These are phyloP conservation scores for Termitomyces sp. DNA, from an alignment of 768 basidiomycete genomes.

Conservation along the genomic window DNA sequence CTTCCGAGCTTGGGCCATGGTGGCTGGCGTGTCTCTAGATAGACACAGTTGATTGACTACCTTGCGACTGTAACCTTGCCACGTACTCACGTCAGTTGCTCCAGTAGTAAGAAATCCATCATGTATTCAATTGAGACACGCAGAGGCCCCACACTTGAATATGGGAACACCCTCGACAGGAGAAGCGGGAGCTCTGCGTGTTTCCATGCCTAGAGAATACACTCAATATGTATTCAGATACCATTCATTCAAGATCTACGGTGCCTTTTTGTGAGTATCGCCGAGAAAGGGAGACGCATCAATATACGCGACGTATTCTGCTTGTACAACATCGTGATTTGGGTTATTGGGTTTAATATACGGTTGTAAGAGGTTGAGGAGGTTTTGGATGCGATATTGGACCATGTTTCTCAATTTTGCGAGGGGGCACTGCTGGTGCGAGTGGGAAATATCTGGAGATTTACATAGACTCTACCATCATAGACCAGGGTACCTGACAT, in stretches of 20 bases:
- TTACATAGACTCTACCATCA: no score
- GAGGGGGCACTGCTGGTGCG: no score
- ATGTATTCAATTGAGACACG: slow-evolving; percentile 4
- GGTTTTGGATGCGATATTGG: slow-evolving; percentile 6
- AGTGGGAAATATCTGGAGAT: no score
- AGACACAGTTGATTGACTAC: background rate
- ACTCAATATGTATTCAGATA: background rate
- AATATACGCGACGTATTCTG: slow-evolving; percentile 7
- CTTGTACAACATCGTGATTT: slow-evolving; percentile 1
- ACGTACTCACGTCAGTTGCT: slow-evolving; percentile 9
- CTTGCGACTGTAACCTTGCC: background rate
- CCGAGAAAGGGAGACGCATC: slow-evolving; percentile 4
- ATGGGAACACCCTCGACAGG: slow-evolving; percentile 6
- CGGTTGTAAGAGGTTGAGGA: slow-evolving; percentile 1
- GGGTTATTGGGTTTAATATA: slow-evolving; percentile 8
- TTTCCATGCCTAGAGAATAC: slow-evolving; percentile 2
- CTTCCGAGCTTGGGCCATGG: background rate
- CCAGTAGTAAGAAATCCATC: slow-evolving; percentile 7
- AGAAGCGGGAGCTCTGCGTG: slow-evolving; percentile 7
- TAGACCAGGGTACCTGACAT: no score
- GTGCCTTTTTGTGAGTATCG: slow-evolving; percentile 8
- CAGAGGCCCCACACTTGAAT: background rate
- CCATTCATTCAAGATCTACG: background rate
- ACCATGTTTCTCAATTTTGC: background rate
- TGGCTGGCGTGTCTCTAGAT: slow-evolving; percentile 7